Evolutionary conservation across 2,329 filamentous ascomycete genomes (phyloP), one percentile per base, ranked within the genome.

Genomic region (Blastomyces gilchristii): DNA sequence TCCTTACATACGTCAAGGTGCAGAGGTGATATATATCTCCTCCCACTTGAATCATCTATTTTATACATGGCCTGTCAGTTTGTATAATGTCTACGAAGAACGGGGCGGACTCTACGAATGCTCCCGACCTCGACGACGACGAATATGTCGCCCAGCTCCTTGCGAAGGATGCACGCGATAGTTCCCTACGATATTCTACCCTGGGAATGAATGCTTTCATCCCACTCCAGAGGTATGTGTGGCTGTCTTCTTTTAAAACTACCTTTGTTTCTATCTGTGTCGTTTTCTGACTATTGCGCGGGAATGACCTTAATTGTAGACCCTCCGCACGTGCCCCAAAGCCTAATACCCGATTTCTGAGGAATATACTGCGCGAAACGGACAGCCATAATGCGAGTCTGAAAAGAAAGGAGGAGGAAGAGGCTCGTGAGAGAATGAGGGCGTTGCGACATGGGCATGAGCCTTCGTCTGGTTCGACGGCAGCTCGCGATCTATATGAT

Each of bases 341-440:
- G 73, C 92, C 93, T 2, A 97, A 99, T 71, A 97, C 90, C 0
- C 84, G 89, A 43, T 97, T 97, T 72, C 78, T 99, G 52, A 87
- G 87, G 63, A 88, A 94, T 70, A 89, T 97, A 63, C 90, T 99
- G 65, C 88, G 87, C 66, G 89, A 94, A 68, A 95, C 91, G 9
- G 89, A 95, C 69, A 88, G 77, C 62, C 93, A 99, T 76, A 99
- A 99, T 81, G 86, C 89, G 31, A 89, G 90, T 0, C 80, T 97
- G 39, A 84, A 91, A 22, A 90, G 89, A 0, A 95, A 87, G 71
- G 93, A 97, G 74, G 86, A 87, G 34, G 85, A 88, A 58, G 92
- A 97, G 67, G 86, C 91, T 0, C 82, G 82, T 65, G 85, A 85
- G 3, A 85, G 90, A 25, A 81, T 96, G 62, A 83, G 83, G 67